Percentiles rank a stretch among this genome's conserved stretches.
These are phyloP conservation scores for Cyclotella choctawhatcheeana DNA, from an alignment of 108 stramenopile species.

Conservation along the genomic window DNA sequence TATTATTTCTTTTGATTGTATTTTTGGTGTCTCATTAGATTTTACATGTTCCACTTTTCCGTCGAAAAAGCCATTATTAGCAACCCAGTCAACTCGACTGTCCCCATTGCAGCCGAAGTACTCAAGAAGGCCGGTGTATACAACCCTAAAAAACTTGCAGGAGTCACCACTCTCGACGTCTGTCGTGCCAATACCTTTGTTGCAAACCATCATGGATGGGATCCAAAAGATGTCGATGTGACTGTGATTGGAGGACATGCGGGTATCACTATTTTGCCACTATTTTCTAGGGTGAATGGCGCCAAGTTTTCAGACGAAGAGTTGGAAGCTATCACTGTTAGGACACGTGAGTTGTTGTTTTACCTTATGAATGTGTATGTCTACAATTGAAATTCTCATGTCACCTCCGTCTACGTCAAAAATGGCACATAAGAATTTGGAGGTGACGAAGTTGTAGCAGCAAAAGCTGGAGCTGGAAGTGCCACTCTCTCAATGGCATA, in stretches of 20 bases:
- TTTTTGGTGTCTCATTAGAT: no score
- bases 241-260: constrained; percentile 99
- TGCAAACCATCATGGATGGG: constrained; percentile 84
- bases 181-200: constrained; percentile 99
- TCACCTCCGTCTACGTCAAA: no score
- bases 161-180: constrained; percentile 99
- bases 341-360: constrained; percentile 68
- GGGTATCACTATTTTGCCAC: constrained; percentile 98
- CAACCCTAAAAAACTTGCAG: constrained; percentile 93
- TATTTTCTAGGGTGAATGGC: constrained; percentile 93
- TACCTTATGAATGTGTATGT: not conserved
- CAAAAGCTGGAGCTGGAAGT: constrained; percentile 98
- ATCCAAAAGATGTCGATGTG: constrained; percentile 89
- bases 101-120: constrained; percentile 99
- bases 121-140: constrained; percentile 96
- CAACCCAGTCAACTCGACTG: constrained; percentile 99
- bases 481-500: constrained; percentile 99
- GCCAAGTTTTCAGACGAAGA: constrained; percentile 88
- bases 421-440: constrained; percentile 93
- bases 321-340: constrained; percentile 91
- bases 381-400: not conserved
- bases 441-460: constrained; percentile 99
- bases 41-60: no score
- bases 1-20: not conserved
- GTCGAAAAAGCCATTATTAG: constrained; percentile 94